Evolutionary conservation across 176 grass and related monocot genomes (phyloP).

Genomic region (Poa pratensis): DNA sequence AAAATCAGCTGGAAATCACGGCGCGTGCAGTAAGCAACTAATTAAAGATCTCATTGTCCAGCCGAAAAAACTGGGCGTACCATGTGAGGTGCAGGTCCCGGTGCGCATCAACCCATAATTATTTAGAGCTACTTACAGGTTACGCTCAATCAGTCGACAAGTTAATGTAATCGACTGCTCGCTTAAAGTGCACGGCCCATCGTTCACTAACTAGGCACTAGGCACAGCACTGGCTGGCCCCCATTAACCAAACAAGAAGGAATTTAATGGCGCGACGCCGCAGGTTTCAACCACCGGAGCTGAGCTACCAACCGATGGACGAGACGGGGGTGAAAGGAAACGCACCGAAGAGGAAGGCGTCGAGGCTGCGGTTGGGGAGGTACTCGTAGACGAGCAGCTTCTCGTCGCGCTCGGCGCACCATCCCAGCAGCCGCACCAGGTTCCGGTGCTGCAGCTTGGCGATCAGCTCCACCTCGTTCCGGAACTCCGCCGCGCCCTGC

Average conservation of each 20-base stretch:
- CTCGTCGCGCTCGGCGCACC: slow-evolving; percentile 81
- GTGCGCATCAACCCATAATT: slow-evolving; percentile 10
- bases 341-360: slow-evolving; percentile 81
- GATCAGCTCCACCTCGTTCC: slow-evolving; percentile 90
- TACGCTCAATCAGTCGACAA: not conserved
- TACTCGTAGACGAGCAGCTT: slow-evolving; percentile 93
- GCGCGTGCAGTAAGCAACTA: not conserved
- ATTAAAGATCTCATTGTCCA: slow-evolving; percentile 21
- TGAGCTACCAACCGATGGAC: not conserved
- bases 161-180: not conserved
- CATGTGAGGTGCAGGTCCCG: slow-evolving; percentile 15
- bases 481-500: slow-evolving; percentile 78
- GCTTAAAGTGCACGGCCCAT: slow-evolving; percentile 1
- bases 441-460: slow-evolving; percentile 97
- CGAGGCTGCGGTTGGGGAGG: slow-evolving; percentile 86
- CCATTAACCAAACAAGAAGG: not conserved
- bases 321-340: too few relatives aligned
- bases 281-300: slow-evolving; percentile 25
- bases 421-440: slow-evolving; percentile 80
- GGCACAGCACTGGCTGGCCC: not conserved
- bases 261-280: slow-evolving; percentile 28
- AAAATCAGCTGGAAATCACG: not conserved
- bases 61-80: not conserved
- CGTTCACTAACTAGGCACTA: not conserved
- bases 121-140: slow-evolving; percentile 7